Percentiles rank a stretch among this genome's conserved stretches.
Evolutionary conservation across 2,329 filamentous ascomycete genomes (phyloP).

Genomic region (Huntiella abstrusa): DNA sequence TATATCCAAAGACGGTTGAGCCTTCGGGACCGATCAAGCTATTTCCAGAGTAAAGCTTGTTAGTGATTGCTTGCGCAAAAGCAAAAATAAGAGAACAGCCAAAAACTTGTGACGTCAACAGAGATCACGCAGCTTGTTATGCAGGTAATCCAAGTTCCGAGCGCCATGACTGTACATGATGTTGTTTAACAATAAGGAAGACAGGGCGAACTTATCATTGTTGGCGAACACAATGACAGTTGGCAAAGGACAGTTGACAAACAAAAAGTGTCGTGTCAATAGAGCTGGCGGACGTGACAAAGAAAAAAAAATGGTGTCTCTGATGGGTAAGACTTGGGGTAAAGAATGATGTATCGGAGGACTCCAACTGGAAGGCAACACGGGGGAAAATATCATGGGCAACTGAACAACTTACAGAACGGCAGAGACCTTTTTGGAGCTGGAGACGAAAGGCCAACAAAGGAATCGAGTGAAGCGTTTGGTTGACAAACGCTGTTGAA

Average conservation of each 20-base stretch:
- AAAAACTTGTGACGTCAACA: too few species aligned
- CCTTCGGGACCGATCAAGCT: not conserved
- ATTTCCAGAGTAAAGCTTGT: not conserved
- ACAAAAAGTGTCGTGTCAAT: not conserved
- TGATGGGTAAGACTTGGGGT: too few species aligned
- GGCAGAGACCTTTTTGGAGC: too few species aligned
- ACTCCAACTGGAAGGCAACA: too few species aligned
- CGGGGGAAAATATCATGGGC: too few species aligned
- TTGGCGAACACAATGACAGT: not conserved
- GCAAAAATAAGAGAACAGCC: too few species aligned
- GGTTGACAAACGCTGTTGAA: conserved; percentile 1
- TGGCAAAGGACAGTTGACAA: not conserved
- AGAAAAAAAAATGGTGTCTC: not conserved
- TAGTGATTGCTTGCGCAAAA: too few species aligned
- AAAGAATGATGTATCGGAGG: too few species aligned
- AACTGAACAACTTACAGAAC: too few species aligned
- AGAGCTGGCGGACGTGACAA: not conserved
- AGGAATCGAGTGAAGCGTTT: not conserved
- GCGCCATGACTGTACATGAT: not conserved
- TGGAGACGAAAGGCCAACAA: not conserved
- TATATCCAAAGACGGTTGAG: not conserved
- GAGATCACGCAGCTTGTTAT: too few species aligned
- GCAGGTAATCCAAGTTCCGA: too few species aligned
- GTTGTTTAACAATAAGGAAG: not conserved
- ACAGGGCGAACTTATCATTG: not conserved